Percentiles rank a stretch among this genome's conserved stretches.
These are phyloP conservation scores for Fusarium torulosum DNA, from an alignment of 2,329 filamentous ascomycete species.

Conservation along the genomic window DNA sequence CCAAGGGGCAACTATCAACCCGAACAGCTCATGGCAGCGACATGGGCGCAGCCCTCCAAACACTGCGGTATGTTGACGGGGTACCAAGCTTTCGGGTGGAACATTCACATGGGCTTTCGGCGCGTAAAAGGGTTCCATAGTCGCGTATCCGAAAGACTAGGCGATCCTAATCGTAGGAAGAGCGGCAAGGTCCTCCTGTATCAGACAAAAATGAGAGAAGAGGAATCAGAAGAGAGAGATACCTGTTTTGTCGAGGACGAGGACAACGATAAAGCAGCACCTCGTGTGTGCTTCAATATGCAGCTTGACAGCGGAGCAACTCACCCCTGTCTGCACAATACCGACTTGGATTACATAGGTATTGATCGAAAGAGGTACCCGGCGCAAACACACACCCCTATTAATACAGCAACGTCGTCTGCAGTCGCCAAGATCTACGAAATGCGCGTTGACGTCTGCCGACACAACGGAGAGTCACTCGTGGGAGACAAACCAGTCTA, in stretches of 20 bases:
- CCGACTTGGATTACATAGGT: constrained; percentile 38
- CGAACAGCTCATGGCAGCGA: constrained; percentile 43
- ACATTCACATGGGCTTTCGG: constrained; percentile 48
- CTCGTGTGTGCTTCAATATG: constrained; percentile 45
- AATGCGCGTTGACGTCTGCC: constrained; percentile 46
- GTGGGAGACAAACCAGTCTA: constrained; percentile 44
- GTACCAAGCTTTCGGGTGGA: constrained; percentile 20
- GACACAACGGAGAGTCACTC: constrained; percentile 44
- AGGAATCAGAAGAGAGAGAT: not conserved
- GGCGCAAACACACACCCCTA: constrained; percentile 33
- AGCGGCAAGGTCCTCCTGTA: constrained; percentile 37
- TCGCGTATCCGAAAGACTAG: constrained; percentile 15
- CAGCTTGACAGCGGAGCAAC: constrained; percentile 47
- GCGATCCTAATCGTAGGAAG: not conserved
- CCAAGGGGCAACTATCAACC: constrained; percentile 20
- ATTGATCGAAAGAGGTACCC: constrained; percentile 41
- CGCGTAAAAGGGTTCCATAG: constrained; percentile 42
- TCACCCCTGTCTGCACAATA: constrained; percentile 37
- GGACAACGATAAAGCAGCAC: constrained; percentile 27
- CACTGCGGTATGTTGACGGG: constrained; percentile 6
- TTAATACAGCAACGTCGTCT: constrained; percentile 35
- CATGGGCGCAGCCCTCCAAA: constrained; percentile 40
- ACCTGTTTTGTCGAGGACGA: constrained; percentile 34
- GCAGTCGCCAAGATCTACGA: constrained; percentile 37
- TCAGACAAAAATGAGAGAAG: constrained; percentile 21